Conservation (phyloP, 164 flowering plant genomes). For the Houttuynia cordata region DNA sequence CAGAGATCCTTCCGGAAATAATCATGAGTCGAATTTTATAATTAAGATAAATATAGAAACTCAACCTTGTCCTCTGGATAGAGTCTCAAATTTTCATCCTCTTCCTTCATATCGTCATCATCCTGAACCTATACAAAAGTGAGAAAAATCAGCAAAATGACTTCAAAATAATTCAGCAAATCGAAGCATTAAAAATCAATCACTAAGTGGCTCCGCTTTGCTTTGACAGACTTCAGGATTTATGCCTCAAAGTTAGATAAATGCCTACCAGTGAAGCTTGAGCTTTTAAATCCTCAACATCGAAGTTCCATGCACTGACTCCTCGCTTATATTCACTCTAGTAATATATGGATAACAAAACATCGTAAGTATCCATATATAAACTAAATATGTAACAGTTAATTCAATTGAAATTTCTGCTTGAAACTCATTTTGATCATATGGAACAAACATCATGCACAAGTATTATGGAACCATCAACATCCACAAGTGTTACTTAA, state of each 20-base stretch:
- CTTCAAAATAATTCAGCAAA: not conserved
- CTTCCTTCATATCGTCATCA: conserved; percentile 46
- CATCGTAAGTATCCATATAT: too few relatives aligned
- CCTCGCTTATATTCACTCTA: conserved; percentile 99
- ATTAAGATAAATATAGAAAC: too few relatives aligned
- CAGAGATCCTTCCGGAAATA: not conserved
- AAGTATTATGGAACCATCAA: too few relatives aligned
- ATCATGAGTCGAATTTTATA: not conserved
- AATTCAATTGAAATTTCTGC: too few relatives aligned
- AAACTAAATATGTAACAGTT: too few relatives aligned
- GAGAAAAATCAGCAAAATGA: conserved; percentile 2
- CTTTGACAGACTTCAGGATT: not conserved
- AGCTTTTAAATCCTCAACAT: conserved; percentile 80
- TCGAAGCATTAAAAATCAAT: not conserved
- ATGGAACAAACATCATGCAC: too few relatives aligned
- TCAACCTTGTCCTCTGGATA: conserved; percentile 33
- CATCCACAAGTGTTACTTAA: too few relatives aligned
- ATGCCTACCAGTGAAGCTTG: conserved; percentile 82
- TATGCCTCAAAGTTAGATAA: not conserved
- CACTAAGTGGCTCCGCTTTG: not conserved
- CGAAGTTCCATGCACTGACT: conserved; percentile 99
- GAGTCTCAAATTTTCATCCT: conserved; percentile 29
- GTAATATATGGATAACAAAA: not conserved
- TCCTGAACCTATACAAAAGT: conserved; percentile 52
- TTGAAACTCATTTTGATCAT: too few relatives aligned